phyloP scores from a whole-genome alignment of 768 basidiomycete species.

The Xerocomellus dryophilus region DNA sequence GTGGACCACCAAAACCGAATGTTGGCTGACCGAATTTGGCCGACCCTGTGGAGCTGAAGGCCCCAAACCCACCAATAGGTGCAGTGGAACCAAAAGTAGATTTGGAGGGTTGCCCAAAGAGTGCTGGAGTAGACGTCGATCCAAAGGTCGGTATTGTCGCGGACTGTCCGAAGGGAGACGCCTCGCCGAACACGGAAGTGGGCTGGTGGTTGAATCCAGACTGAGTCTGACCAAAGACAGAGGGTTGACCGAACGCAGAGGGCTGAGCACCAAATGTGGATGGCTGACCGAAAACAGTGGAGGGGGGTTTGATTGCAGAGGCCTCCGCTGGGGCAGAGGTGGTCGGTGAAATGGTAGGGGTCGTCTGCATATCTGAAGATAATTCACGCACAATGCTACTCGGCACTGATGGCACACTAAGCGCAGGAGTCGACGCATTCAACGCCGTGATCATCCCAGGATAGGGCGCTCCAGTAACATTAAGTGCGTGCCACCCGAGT shows the following conservation, averaged over 20 bases:
- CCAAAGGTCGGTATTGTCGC: slow-evolving; percentile 12
- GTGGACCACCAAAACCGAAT: slow-evolving; percentile 20
- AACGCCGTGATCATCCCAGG: slow-evolving; percentile 45
- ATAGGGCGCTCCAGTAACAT: slow-evolving; percentile 52
- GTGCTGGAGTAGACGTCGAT: slow-evolving; percentile 12
- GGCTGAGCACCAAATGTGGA: slow-evolving; percentile 26
- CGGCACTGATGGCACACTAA: slow-evolving; percentile 10
- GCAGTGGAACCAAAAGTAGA: slow-evolving; percentile 23
- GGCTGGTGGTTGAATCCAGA: slow-evolving; percentile 19
- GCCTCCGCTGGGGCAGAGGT: slow-evolving; percentile 15
- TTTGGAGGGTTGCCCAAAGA: slow-evolving; percentile 18
- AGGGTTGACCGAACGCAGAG: slow-evolving; percentile 34
- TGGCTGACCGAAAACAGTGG: slow-evolving; percentile 36
- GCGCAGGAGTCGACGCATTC: slow-evolving; percentile 6
- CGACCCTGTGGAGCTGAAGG: slow-evolving; percentile 30
- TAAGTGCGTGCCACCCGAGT: slow-evolving; percentile 68
- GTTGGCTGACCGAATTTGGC: slow-evolving; percentile 33
- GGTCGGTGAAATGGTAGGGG: slow-evolving; percentile 23
- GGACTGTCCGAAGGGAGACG: slow-evolving; percentile 23
- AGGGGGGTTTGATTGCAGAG: slow-evolving; percentile 29
- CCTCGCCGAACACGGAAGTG: slow-evolving; percentile 23
- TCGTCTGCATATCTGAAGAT: slow-evolving; percentile 32
- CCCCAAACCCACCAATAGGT: slow-evolving; percentile 31
- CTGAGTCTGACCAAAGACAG: slow-evolving; percentile 18
- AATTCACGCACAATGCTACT: slow-evolving; percentile 26